Conservation (phyloP, 2,329 filamentous ascomycete species). For the Colletotrichum sp. region DNA sequence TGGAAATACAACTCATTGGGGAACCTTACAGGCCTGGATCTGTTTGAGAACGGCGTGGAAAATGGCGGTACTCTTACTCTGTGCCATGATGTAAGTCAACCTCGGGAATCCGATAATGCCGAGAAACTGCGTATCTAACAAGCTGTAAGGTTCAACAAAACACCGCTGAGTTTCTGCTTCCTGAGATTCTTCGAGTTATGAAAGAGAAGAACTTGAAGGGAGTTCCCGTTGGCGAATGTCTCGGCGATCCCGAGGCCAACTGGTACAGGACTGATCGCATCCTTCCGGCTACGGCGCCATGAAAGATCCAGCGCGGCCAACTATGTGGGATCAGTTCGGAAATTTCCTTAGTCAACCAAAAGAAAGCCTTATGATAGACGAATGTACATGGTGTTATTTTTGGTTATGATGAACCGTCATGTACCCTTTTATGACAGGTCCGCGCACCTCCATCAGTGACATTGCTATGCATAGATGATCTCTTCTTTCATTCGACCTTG, state of each 20-base stretch:
- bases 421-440: neutral
- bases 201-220: constrained; percentile 28
- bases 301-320: neutral
- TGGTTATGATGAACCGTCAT: neutral
- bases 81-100: neutral
- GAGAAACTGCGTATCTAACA: neutral
- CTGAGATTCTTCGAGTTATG: neutral
- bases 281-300: neutral
- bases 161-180: neutral
- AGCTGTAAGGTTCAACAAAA: neutral
- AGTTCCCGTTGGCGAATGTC: constrained; percentile 50
- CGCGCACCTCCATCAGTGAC: neutral
- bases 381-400: neutral
- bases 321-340: neutral
- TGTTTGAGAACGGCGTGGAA: neutral
- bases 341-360: neutral
- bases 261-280: constrained; percentile 40
- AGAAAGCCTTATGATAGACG: neutral
- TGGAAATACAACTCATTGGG: neutral
- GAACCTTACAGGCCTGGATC: neutral
- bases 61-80: neutral
- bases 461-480: neutral
- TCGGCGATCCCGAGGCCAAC: constrained; percentile 45
- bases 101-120: accelerated
- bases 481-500: neutral